Evolutionary conservation across 1,139 yeast species (phyloP).

Genomic region (Eremothecium coryli): DNA sequence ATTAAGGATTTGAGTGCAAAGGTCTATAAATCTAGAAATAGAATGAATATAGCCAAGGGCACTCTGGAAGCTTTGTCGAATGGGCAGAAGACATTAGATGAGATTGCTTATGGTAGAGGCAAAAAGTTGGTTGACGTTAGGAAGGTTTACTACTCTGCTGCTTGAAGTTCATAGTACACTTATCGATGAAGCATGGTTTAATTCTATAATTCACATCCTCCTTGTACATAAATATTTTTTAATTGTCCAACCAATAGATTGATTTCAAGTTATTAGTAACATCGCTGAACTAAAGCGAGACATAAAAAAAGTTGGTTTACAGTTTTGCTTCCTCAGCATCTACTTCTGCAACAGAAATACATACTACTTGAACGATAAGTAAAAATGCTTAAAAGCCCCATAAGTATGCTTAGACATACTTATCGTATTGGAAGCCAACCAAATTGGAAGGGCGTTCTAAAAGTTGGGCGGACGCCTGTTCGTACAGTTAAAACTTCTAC

Average conservation of each 20-base stretch:
- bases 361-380: no score
- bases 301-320: no score
- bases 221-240: constrained; percentile 1
- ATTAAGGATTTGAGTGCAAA: constrained; percentile 89
- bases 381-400: no score
- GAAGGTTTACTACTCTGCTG: constrained; percentile 65
- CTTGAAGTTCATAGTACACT: background rate
- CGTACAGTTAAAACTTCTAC: constrained; percentile 53
- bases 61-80: constrained; percentile 72
- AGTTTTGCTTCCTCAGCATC: no score
- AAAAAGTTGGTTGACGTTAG: constrained; percentile 90
- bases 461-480: background rate
- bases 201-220: background rate
- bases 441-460: background rate
- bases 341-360: no score
- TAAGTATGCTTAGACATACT: no score
- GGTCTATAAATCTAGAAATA: constrained; percentile 84
- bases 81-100: constrained; percentile 74
- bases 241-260: no score
- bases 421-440: no score
- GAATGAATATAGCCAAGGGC: constrained; percentile 90
- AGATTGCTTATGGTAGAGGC: constrained; percentile 86
- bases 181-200: background rate
- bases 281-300: no score
- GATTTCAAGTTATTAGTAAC: no score